Evolutionary conservation across 2,329 filamentous ascomycete genomes (phyloP).

Genomic region (Ophiostoma perfectum): DNA sequence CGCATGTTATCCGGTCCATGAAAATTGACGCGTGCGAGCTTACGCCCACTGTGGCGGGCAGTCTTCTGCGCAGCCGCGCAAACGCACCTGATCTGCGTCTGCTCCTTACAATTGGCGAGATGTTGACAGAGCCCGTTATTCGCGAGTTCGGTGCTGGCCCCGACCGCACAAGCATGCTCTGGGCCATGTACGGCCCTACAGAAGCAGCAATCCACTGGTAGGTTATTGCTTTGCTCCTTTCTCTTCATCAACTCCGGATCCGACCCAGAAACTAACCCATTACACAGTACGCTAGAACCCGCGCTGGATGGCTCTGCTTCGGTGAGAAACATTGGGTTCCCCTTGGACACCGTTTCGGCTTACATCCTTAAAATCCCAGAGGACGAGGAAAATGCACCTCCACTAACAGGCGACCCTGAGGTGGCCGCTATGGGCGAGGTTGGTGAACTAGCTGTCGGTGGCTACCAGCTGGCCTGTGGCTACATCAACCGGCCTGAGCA

Average conservation of each 20-base stretch:
- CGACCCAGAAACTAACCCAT: too few relatives aligned
- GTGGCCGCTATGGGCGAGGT: conserved; percentile 60
- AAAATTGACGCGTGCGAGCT: conserved; percentile 79
- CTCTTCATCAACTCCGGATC: too few relatives aligned
- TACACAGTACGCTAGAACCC: conserved; percentile 60
- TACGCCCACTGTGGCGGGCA: conserved; percentile 80
- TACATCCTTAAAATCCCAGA: conserved; percentile 57
- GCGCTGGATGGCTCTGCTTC: conserved; percentile 52
- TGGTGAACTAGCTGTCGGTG: conserved; percentile 78
- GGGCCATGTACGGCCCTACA: conserved; percentile 92
- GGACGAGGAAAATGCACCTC: conserved; percentile 18
- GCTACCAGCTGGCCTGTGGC: conserved; percentile 68
- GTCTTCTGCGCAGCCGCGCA: conserved; percentile 62
- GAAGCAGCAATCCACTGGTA: conserved; percentile 84
- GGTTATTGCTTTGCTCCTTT: background rate
- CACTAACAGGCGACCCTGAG: conserved; percentile 5
- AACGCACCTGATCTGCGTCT: conserved; percentile 64
- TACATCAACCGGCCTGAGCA: conserved; percentile 79
- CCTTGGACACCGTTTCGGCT: conserved; percentile 74
- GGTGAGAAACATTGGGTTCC: conserved; percentile 67
- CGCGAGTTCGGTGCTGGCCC: conserved; percentile 66
- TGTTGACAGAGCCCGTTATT: conserved; percentile 74
- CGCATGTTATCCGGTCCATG: conserved; percentile 58
- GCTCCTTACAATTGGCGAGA: conserved; percentile 85
- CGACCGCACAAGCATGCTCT: conserved; percentile 58